These are phyloP conservation scores for Coriaria nepalensis DNA, from an alignment of 306 rosid genomes.

Conservation along the genomic window DNA sequence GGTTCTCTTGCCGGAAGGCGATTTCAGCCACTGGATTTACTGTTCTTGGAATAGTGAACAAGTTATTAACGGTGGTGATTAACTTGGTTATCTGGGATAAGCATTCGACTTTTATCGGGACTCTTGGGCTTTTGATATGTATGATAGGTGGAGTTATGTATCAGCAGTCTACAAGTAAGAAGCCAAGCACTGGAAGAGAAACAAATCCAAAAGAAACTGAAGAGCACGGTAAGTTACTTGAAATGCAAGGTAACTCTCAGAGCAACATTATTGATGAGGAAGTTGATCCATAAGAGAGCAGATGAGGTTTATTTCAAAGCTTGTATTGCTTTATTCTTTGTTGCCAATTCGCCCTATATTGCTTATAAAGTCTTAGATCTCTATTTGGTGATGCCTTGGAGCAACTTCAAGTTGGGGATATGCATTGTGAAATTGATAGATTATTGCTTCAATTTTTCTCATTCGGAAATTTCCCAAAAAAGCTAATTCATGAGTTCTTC, in stretches of 20 bases:
- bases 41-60: conserved; percentile 84
- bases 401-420: no score
- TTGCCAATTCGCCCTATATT: not conserved
- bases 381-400: no score
- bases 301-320: conserved; percentile 10
- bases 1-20: conserved; percentile 77
- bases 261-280: conserved; percentile 16
- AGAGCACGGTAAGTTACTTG: conserved; percentile 47
- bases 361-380: not conserved
- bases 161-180: conserved; percentile 61
- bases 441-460: no score
- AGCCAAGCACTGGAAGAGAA: conserved; percentile 36
- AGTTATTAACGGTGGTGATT: conserved; percentile 63
- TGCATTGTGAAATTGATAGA: no score
- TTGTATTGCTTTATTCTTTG: not conserved
- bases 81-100: conserved; percentile 71
- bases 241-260: conserved; percentile 32
- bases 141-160: conserved; percentile 65
- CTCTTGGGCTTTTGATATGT: conserved; percentile 64
- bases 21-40: conserved; percentile 77
- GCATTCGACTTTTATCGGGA: conserved; percentile 70
- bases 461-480: no score
- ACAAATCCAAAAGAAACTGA: conserved; percentile 22
- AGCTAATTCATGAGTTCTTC: no score
- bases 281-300: conserved; percentile 23